Base-by-base conservation (phyloP, 371 early-diverging fungal species). In the Chytridium lagenaria region DNA sequence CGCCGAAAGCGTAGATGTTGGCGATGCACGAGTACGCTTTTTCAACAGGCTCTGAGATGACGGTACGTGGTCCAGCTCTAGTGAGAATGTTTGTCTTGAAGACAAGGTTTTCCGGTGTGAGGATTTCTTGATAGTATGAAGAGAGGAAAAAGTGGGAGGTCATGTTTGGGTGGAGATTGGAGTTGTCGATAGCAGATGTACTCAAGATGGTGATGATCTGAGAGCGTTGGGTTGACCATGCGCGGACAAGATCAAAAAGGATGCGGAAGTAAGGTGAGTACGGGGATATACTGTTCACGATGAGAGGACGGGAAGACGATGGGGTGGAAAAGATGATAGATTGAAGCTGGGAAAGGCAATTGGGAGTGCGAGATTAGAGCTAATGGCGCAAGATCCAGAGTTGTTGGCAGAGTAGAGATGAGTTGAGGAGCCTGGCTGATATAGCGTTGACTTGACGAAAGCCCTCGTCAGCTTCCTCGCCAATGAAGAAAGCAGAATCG, bases 151-250 rank as follows among this genome's bases (percentile, higher is more conserved):
- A 52, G 55, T 52, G 55, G 26, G 16, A 7, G 55, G 55, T 52
- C 55, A 52, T 52, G 55, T 52, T 52, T 12, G 12, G n/a, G 12
- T 10, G 5, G n/a, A 52, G 55, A 26, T 26, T 52, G 5, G 16
- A 7, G 5, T 52, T 23, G 26, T 52, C 55, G n/a, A 52, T 22
- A 26, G 55, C 26, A 22, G 26, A 52, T 26, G 55, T 52, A 23
- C 55, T 52, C n/a, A 52, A 5, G 23, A 52, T 52, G 12, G 55
- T 52, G 55, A 52, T 52, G 16, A 15, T 52, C 26, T 52, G 55
- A 5, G 55, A 52, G 5, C 55, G 12, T 26, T 52, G 12, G 5
- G 55, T 15, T 26, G 23, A 15, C 55, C 55, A 52, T 15, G 26
- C 12, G n/a, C 5, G 5, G 26, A 26, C 26, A 7, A n/a, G 7